These are phyloP conservation scores for Iberis pinnata DNA, from an alignment of 345 rosid species.

Conservation along the genomic window DNA sequence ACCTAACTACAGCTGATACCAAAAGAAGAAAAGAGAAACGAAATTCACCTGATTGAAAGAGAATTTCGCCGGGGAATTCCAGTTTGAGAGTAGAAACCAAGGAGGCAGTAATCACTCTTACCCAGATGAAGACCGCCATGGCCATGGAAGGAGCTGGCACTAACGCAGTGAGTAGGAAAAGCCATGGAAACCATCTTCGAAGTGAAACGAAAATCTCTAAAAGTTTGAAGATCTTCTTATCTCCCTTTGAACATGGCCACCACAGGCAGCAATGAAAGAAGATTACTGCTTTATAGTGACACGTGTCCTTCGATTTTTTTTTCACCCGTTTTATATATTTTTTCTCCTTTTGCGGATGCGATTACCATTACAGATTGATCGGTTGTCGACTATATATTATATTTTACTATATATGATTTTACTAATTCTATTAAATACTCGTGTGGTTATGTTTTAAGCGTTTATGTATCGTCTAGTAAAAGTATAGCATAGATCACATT, in stretches of 20 bases:
- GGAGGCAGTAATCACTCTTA: conserved; percentile 13
- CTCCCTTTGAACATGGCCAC: conserved; percentile 6
- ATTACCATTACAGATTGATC: too few relatives aligned
- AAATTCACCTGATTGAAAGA: conserved; percentile 26
- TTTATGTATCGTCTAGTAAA: too few relatives aligned
- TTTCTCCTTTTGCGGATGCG: too few relatives aligned
- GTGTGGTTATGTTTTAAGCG: too few relatives aligned
- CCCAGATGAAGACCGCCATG: conserved; percentile 13
- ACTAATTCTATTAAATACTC: too few relatives aligned
- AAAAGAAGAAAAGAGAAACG: neutral
- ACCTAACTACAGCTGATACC: neutral
- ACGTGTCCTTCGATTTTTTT: too few relatives aligned
- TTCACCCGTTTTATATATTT: too few relatives aligned
- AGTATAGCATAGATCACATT: too few relatives aligned
- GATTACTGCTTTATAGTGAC: conserved; percentile 2
- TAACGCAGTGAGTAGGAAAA: conserved; percentile 20
- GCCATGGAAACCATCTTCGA: conserved; percentile 21
- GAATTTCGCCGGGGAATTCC: conserved; percentile 9
- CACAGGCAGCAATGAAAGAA: neutral
- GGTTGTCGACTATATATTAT: too few relatives aligned
- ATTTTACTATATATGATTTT: too few relatives aligned
- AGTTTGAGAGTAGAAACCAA: conserved; percentile 19
- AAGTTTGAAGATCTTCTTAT: conserved; percentile 5
- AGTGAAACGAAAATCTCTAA: neutral
- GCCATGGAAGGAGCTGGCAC: neutral